These are phyloP conservation scores for Acanthamoeba quina DNA, from an alignment of 208 protist genomes.

Conservation along the genomic window DNA sequence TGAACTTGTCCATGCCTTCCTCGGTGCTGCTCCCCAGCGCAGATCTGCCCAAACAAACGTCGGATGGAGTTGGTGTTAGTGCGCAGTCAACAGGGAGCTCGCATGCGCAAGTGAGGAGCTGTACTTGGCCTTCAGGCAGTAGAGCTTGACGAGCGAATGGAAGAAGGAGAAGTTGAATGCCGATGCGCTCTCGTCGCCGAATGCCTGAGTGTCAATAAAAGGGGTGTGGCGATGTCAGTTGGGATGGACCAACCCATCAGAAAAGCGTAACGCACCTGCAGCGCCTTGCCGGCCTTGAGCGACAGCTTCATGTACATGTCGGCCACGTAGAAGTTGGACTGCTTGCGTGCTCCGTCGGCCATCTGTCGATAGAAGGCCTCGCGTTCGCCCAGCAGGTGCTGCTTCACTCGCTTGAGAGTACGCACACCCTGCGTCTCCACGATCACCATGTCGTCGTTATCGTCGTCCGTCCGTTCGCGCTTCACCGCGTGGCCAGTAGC, in stretches of 20 bases:
- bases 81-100: background rate
- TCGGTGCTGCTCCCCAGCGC: conserved; percentile 34
- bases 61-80: background rate
- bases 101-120: background rate
- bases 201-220: background rate
- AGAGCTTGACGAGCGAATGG: conserved; percentile 85
- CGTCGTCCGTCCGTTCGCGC: conserved; percentile 16
- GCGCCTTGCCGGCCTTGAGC: conserved; percentile 80
- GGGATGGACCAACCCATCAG: background rate
- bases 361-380: conserved; percentile 81
- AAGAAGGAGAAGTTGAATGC: conserved; percentile 84
- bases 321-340: conserved; percentile 85
- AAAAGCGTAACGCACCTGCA: conserved; percentile 9
- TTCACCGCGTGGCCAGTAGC: background rate
- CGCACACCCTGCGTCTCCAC: conserved; percentile 47
- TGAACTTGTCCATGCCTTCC: conserved; percentile 78
- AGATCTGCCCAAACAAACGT: background rate
- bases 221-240: background rate
- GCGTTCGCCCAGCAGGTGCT: conserved; percentile 76
- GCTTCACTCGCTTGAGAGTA: conserved; percentile 75
- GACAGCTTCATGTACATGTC: conserved; percentile 85
- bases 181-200: conserved; percentile 13
- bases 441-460: background rate
- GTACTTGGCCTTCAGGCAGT: conserved; percentile 83
- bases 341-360: conserved; percentile 84